Percentiles rank a stretch among this genome's conserved stretches.
These are phyloP conservation scores for Tricholoma sp. DNA, from an alignment of 768 basidiomycete species.

Conservation along the genomic window DNA sequence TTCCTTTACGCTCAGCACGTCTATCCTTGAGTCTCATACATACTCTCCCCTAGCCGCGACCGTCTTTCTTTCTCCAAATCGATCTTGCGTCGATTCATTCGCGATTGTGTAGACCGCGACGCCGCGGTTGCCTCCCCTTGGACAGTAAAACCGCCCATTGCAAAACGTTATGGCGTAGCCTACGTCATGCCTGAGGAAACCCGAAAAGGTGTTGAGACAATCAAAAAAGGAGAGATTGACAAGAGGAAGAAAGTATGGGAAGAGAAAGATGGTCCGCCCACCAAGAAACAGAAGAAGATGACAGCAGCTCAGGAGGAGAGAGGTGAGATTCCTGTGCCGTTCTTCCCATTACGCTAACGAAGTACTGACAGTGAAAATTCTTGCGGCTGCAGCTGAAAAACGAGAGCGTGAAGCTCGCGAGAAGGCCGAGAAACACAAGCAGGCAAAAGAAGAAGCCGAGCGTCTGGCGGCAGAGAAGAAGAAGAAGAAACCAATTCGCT, in stretches of 20 bases:
- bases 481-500: conserved; percentile 87
- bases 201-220: conserved; percentile 68
- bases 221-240: conserved; percentile 86
- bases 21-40: neutral
- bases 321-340: conserved; percentile 35
- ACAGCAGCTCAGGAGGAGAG: conserved; percentile 70
- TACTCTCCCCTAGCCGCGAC: conserved; percentile 64
- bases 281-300: conserved; percentile 79
- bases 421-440: conserved; percentile 59
- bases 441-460: conserved; percentile 67
- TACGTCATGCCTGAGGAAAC: conserved; percentile 84
- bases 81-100: conserved; percentile 92
- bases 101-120: conserved; percentile 92
- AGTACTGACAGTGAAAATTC: conserved; percentile 16
- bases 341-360: conserved; percentile 9
- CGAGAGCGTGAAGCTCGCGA: conserved; percentile 67
- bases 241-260: conserved; percentile 91
- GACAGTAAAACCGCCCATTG: conserved; percentile 87
- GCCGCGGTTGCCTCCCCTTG: conserved; percentile 92
- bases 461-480: conserved; percentile 72
- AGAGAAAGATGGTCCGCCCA: conserved; percentile 78
- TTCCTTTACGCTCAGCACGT: neutral
- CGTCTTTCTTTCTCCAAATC: conserved; percentile 95
- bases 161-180: conserved; percentile 79
- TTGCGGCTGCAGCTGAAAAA: conserved; percentile 45